These are phyloP conservation scores for Colletotrichum gloeosporioides DNA, from an alignment of 2,329 filamentous ascomycete species.

Conservation along the genomic window DNA sequence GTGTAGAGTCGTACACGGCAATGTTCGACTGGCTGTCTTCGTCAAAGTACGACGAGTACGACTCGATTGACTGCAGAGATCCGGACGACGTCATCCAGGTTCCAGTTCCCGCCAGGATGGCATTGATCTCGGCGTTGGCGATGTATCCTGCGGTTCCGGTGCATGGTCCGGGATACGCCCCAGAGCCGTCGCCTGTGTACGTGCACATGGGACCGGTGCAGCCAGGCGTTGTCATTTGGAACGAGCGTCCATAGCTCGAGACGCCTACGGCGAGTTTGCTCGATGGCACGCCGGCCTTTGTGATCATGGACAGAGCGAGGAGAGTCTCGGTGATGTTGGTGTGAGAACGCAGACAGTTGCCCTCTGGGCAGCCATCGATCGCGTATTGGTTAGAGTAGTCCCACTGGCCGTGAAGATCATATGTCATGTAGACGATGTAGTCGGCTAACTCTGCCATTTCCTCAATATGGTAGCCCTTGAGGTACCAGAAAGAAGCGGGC, in stretches of 20 bases:
- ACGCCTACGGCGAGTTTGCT: constrained; percentile 37
- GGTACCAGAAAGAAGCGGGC: constrained; percentile 44
- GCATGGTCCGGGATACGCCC: constrained; percentile 28
- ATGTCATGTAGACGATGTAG: constrained; percentile 41
- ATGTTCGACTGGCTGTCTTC: not conserved
- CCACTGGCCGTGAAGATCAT: constrained; percentile 36
- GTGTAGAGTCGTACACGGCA: constrained; percentile 32
- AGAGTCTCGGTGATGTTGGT: constrained; percentile 44
- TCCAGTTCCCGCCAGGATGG: constrained; percentile 15
- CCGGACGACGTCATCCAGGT: not conserved
- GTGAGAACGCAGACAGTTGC: constrained; percentile 40
- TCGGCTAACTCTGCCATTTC: constrained; percentile 33
- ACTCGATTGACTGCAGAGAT: not conserved
- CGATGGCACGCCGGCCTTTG: constrained; percentile 34
- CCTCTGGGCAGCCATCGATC: constrained; percentile 28
- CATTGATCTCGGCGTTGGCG: constrained; percentile 33
- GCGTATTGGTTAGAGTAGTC: constrained; percentile 32
- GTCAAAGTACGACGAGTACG: too few relatives aligned
- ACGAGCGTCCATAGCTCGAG: constrained; percentile 35
- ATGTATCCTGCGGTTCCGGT: constrained; percentile 36
- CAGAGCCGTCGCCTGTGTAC: constrained; percentile 24
- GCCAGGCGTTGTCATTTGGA: constrained; percentile 34
- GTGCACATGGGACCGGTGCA: constrained; percentile 31
- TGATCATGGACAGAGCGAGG: constrained; percentile 38
- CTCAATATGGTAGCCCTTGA: constrained; percentile 38